Base-by-base conservation (phyloP, 2,329 filamentous ascomycete genomes). In the Sporothrix variecibatus region DNA sequence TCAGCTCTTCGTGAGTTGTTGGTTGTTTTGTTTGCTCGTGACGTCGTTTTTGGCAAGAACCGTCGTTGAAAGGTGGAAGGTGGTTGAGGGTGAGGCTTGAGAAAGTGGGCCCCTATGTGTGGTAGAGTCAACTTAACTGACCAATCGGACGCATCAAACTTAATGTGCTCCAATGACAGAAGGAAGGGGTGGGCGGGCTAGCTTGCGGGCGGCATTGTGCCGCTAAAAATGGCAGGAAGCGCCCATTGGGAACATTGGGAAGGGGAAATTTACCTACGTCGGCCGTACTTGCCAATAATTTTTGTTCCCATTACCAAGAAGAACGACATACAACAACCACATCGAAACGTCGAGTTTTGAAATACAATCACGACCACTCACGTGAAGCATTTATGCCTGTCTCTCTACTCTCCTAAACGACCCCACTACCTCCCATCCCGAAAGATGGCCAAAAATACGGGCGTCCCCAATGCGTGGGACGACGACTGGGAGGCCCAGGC, bases 401-500 rank as follows among this genome's bases (percentile, higher is more conserved):
- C n/a, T n/a, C n/a, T n/a, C n/a, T n/a, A n/a, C n/a, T n/a, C n/a
- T n/a, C 15, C 28, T 34, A 8, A 34, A 2, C 62, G 3, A 9
- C 34, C 20, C 26, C 6, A 8, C 11, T 5, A 15, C 34, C 49
- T 17, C 46, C 15, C 17, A 31, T 7, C 12, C 9, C 34, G 34
- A 34, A 69, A 31, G 81, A 86, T 86, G 86, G 79, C 80, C 78
- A 85, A 84, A 83, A 86, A 78, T 67, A 82, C 82, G 28, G 56
- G 46, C 15, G 82, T 92, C 74, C 91, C 93, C 51, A 90, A 94
- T 81, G 95, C 94, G 26, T 98, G 95, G 95, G 94, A 95, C 46
- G 88, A 97, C 78, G 93, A 97, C 80, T 98, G 95, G 94, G 93
- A 95, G 81, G 84, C 85, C 6, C 88, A 92, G 80, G 94, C 74